These are phyloP conservation scores for Fusarium buxicola DNA, from an alignment of 2,329 filamentous ascomycete species.

Conservation along the genomic window DNA sequence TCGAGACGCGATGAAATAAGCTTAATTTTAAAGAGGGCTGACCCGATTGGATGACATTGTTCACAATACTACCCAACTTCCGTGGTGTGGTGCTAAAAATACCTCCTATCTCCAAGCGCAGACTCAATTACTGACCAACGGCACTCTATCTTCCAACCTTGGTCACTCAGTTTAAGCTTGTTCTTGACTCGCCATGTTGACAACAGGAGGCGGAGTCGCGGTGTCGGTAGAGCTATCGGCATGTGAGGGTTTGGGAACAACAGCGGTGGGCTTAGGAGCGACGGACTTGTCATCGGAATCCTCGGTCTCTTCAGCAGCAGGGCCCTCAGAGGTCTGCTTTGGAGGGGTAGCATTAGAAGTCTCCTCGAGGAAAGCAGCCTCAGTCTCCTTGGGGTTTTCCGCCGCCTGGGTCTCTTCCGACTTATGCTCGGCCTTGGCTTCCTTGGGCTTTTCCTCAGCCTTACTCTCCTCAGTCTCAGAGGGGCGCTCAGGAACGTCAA, in stretches of 20 bases:
- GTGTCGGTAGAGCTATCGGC: not conserved
- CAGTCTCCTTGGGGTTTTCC: conserved; percentile 1
- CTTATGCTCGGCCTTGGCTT: not conserved
- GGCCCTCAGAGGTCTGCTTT: no score
- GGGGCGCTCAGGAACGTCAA: no score
- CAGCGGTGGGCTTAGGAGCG: conserved; percentile 7
- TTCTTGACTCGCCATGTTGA: conserved; percentile 2
- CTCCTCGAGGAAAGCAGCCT: not conserved
- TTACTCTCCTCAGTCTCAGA: not conserved
- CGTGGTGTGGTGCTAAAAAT: no score
- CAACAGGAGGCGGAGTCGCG: not conserved
- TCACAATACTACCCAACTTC: no score
- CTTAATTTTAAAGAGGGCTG: no score
- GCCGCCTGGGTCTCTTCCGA: conserved; percentile 3
- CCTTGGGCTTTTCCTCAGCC: not conserved
- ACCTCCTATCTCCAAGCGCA: no score
- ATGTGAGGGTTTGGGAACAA: conserved; percentile 1
- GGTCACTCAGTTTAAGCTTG: not conserved
- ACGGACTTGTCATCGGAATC: not conserved
- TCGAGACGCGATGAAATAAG: no score
- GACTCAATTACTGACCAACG: no score
- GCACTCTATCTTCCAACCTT: no score
- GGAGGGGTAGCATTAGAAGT: no score
- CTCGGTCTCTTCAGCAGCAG: no score
- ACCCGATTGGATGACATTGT: no score